Conservation (phyloP, 495 filamentous ascomycete genomes). For the Physcia stellaris region DNA sequence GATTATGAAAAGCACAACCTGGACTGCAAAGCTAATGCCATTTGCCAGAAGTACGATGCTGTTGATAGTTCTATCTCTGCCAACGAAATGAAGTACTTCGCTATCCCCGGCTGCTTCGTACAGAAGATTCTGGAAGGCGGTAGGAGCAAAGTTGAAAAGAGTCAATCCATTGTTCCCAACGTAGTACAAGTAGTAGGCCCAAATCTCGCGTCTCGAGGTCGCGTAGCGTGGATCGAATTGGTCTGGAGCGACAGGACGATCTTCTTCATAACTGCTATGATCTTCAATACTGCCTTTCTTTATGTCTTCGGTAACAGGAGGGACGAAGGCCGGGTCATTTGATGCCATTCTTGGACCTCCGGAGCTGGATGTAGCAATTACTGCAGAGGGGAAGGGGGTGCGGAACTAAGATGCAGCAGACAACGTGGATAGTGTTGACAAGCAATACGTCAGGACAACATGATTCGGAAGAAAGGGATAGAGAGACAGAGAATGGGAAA, state of each 20-base stretch:
- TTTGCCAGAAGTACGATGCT: slow-evolving; percentile 48
- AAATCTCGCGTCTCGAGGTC: slow-evolving; percentile 45
- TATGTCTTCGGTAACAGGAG: slow-evolving; percentile 9
- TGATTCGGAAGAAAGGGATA: background rate
- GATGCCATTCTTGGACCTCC: too few species aligned
- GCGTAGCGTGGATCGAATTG: slow-evolving; percentile 34
- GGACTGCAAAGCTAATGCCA: slow-evolving; percentile 51
- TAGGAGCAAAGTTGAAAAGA: slow-evolving; percentile 57
- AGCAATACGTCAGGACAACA: too few species aligned
- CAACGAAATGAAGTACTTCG: slow-evolving; percentile 35
- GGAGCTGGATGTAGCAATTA: too few species aligned
- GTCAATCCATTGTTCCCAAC: slow-evolving; percentile 54
- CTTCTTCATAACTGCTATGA: slow-evolving; percentile 13
- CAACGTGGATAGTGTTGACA: too few species aligned
- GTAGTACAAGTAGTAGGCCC: slow-evolving; percentile 56
- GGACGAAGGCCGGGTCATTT: slow-evolving; percentile 12
- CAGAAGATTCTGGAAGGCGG: slow-evolving; percentile 50
- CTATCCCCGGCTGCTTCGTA: slow-evolving; percentile 39
- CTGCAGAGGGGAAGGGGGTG: too few species aligned
- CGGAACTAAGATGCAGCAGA: too few species aligned
- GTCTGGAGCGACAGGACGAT: slow-evolving; percentile 28
- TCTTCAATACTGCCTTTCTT: slow-evolving; percentile 10
- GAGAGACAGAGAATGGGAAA: too few species aligned
- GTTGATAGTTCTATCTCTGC: slow-evolving; percentile 37
- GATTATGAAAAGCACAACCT: slow-evolving; percentile 43